Evolutionary conservation across 768 basidiomycete genomes (phyloP), one percentile per base, ranked within the genome.

Genomic region (Auriscalpium orientale): DNA sequence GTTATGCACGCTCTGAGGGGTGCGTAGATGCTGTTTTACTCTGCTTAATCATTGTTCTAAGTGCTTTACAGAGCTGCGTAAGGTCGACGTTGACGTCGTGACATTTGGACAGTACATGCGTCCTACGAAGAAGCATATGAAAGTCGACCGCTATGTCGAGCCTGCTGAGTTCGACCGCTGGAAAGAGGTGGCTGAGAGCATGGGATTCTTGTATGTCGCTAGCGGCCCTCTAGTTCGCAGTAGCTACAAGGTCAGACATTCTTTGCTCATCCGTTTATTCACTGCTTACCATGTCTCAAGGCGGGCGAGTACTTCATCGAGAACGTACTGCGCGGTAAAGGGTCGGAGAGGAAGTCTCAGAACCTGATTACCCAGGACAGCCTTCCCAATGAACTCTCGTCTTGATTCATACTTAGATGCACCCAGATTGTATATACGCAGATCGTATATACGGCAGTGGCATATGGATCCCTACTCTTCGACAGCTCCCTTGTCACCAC

Each of bases 71-170:
- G 97, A 95, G 60, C 79, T 98, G 8, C 87, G 95, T 46, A 85
- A 85, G 61, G 76, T 84, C 47, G 80, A 92, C 62, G 95, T 98
- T 46, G 95, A 98, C 66, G 95, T 99, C 7, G 93, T 99, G 33
- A 99, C 97, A 2, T 98, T 99, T 68, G 97, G 97, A 2, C 97
- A 99, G 73, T 99, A 99, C 71, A 98, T 99, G 97, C 88, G 97
- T 49, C 97, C 97, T 8, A 98, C 97, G 9, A 98, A 98, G 71
- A 82, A 86, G 33, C 97, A 99, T 71, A 98, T 99, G 97, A 99
- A 98, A 71, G 97, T 99, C 10, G 88, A 92, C 62, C 88, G 92
- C 34, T 99, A 99, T 64, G 93, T 98, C 21, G 84, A 91, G 58
- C 97, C 97, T 1, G 80, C 83, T 4, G 95, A 98, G 68, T 99